Base-by-base conservation (phyloP, 2,329 filamentous ascomycete genomes). In the Colletotrichum melonis region DNA sequence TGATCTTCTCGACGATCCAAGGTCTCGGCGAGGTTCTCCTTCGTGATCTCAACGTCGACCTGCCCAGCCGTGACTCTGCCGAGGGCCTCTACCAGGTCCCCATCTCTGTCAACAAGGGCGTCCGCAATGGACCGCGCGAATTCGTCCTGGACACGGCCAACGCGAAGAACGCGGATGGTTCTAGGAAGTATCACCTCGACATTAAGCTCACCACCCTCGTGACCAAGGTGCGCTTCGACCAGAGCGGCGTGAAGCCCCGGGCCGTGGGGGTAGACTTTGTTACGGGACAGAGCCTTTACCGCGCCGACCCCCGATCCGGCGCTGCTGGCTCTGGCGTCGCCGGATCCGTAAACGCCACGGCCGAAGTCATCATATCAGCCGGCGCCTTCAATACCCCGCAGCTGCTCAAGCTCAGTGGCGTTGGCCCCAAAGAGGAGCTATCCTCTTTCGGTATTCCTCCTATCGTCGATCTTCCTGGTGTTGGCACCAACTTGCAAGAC, bases 381-480 rank as follows among this genome's bases (percentile, higher is more conserved):
- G 87, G 87, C 30, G 78, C 85, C 12, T 85, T 85, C 78, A 86
- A 86, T 76, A 84, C 83, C 1, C 86, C 86, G 8, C 82, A 86
- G 66, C 79, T 88, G 66, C 82, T 88, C 19, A 85, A 87, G 78
- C 80, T 86, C 14, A 85, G 82, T 38, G 86, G 86, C 26, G 78
- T 88, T 63, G 86, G 86, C 1, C 81, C 83, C 11, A 79, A 77
- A n/a, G 78, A 74, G 1, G 83, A 86, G 77, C 81, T 87, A n/a
- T 14, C 56, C 68, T 67, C 62, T 22, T 74, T 87, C 76, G 79
- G 82, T 26, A 91, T 92, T 73, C 80, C 84, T 1, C 84, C 91
- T 9, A 77, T 91, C 56, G 81, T 83, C 3, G 85, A 93, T 77
- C 84, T 91, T 1, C 91, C 90, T 0, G 91, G 90, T 59, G 91